Base-by-base conservation (phyloP, 805 yeast genomes). In the Wickerhamiella alocasiicola region DNA sequence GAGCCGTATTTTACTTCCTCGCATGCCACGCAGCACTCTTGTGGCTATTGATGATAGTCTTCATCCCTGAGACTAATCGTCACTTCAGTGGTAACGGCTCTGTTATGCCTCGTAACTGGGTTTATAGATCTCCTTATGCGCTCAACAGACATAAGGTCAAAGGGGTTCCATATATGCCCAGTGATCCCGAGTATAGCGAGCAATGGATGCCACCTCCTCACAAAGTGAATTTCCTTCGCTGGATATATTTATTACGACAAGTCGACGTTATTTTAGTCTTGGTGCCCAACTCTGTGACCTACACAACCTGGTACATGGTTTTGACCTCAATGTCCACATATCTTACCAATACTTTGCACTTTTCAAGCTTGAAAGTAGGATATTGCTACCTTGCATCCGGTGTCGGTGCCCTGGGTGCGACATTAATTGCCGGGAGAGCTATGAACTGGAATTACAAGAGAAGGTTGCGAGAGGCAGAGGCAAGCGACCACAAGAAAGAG, bases 351-450 rank as follows among this genome's bases (percentile, higher is more conserved):
- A 46, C 61, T 4, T 81, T 82, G 48, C 58, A 65, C 21, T 70
- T 74, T 45, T 48, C 67, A 1, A 69, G 76, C 1, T 60, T 72
- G 33, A 65, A 72, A 34, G 72, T 81, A 29, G 94, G 94, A 3
- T 58, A 74, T 13, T 73, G 83, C 42, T 84, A 76, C 52, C 63
- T 84, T 31, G 80, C 94, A 3, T 74, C 78, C 16, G 95, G 95
- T 12, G 49, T 72, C 0, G 79, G 78, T 9, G 72, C 82, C 3
- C 55, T 81, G 12, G 29, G 65, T 0, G 83, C 88, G 18, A 71
- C 87, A 0, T 46, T 82, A 0, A 26, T 55, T 0, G 59, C 75
- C 3, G 94, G 94, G 1, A 62, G 65, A 46, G 31, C 72, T 3
- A 53, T 81, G 49, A 77, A 81, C 50, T 56, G 59, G 55, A 57